These are phyloP conservation scores for Aspergillus aculeatinus DNA, from an alignment of 2,329 filamentous ascomycete species.

Conservation along the genomic window DNA sequence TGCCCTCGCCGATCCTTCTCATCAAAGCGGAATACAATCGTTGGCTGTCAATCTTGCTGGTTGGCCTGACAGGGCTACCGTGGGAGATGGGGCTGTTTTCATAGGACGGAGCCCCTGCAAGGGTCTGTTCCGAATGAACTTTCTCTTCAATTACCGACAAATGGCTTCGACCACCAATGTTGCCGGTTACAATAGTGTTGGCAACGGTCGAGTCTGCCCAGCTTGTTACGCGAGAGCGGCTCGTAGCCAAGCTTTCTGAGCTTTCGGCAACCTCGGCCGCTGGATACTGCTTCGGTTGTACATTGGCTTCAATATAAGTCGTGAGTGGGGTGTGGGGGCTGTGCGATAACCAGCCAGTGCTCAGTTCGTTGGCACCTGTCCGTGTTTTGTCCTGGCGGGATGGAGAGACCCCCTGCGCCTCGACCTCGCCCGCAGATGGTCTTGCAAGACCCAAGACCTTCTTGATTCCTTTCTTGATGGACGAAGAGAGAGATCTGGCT, in stretches of 20 bases:
- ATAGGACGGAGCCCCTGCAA: not conserved
- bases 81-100: slow-evolving; percentile 13
- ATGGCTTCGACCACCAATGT: slow-evolving; percentile 34
- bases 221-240: slow-evolving; percentile 48
- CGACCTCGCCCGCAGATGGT: slow-evolving; percentile 17
- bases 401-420: slow-evolving; percentile 25
- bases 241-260: slow-evolving; percentile 36
- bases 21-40: slow-evolving; percentile 46
- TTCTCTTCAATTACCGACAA: slow-evolving; percentile 48
- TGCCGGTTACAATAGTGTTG: slow-evolving; percentile 40
- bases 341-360: slow-evolving; percentile 4
- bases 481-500: slow-evolving; percentile 41
- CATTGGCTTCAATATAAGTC: not conserved
- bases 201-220: slow-evolving; percentile 49
- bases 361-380: slow-evolving; percentile 3
- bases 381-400: slow-evolving; percentile 14
- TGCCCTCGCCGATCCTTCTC: slow-evolving; percentile 37
- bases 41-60: slow-evolving; percentile 36
- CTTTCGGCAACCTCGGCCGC: slow-evolving; percentile 29
- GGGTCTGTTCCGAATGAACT: slow-evolving; percentile 23
- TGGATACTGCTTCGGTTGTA: slow-evolving; percentile 13
- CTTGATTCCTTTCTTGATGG: slow-evolving; percentile 44
- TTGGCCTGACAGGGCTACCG: slow-evolving; percentile 17
- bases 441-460: slow-evolving; percentile 41
- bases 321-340: not conserved